phyloP scores from a whole-genome alignment of 1,139 yeast species.

The Nakaseomyces bracarensis region DNA sequence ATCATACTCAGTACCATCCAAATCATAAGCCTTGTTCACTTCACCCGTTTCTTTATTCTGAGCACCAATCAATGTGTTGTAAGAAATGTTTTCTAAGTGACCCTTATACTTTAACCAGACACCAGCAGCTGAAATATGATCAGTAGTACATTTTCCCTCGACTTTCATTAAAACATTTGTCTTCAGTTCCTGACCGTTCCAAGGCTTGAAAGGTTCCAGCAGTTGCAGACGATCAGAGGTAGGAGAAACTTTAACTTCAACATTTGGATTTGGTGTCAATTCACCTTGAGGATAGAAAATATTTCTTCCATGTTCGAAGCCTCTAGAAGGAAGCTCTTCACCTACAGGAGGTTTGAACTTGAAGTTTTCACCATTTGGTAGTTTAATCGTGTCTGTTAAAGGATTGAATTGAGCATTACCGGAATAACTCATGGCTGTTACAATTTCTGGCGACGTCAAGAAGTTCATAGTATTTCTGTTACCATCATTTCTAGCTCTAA shows the following conservation, averaged over 20 bases:
- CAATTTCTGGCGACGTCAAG: constrained; percentile 93
- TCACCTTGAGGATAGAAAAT: constrained; percentile 78
- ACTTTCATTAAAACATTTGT: constrained; percentile 77
- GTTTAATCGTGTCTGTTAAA: constrained; percentile 60
- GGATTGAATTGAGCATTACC: constrained; percentile 90
- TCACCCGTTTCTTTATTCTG: constrained; percentile 95
- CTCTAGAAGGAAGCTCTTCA: constrained; percentile 70
- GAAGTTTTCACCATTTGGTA: constrained; percentile 60
- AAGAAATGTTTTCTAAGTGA: constrained; percentile 87
- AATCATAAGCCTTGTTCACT: constrained; percentile 82
- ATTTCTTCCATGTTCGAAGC: constrained; percentile 74
- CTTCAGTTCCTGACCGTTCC: constrained; percentile 75
- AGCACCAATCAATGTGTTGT: constrained; percentile 94
- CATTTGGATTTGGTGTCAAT: constrained; percentile 57
- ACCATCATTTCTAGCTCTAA: constrained; percentile 95
- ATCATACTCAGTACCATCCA: constrained; percentile 67
- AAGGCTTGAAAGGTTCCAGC: constrained; percentile 78
- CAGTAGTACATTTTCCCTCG: constrained; percentile 97
- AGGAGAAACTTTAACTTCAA: constrained; percentile 67
- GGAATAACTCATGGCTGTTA: constrained; percentile 91
- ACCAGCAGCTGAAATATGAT: constrained; percentile 97
- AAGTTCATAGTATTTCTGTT: constrained; percentile 95
- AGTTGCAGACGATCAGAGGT: constrained; percentile 73
- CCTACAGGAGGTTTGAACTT: constrained; percentile 70
- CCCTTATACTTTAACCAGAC: constrained; percentile 99